These are phyloP conservation scores for Oehlia diaphana DNA, from an alignment of 192 early-diverging fungal species.

Conservation along the genomic window DNA sequence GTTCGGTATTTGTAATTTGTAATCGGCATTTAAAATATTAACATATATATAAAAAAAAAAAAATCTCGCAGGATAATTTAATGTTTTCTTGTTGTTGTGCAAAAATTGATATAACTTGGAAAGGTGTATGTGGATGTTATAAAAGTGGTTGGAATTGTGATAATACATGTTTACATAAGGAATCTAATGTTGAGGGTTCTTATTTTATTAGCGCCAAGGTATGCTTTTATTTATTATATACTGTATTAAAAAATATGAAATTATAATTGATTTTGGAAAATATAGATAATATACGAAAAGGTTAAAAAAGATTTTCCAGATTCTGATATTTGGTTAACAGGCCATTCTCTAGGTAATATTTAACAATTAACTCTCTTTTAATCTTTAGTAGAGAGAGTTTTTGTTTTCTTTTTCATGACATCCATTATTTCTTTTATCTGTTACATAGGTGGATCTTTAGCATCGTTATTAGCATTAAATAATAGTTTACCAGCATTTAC, in stretches of 20 bases:
- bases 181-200: slow-evolving; percentile 56
- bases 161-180: slow-evolving; percentile 57
- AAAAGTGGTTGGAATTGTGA: slow-evolving; percentile 59
- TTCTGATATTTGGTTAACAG: slow-evolving; percentile 76
- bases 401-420: too few relatives aligned
- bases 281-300: slow-evolving; percentile 65
- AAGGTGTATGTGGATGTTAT: slow-evolving; percentile 85
- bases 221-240: slow-evolving; percentile 4
- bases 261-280: background rate
- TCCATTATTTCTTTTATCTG: too few relatives aligned
- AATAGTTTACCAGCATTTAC: slow-evolving; percentile 83
- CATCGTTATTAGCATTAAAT: slow-evolving; percentile 77
- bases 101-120: slow-evolving; percentile 81
- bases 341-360: slow-evolving; percentile 71
- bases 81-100: slow-evolving; percentile 98
- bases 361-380: too few relatives aligned
- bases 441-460: slow-evolving; percentile 52
- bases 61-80: slow-evolving; percentile 71
- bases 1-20: background rate
- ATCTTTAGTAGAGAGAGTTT: too few relatives aligned
- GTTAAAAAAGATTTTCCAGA: slow-evolving; percentile 66
- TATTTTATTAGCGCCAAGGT: slow-evolving; percentile 56
- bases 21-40: background rate
- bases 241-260: background rate
- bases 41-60: background rate